Conservation (phyloP, 2,329 filamentous ascomycete species). For the Microsporum ferrugineum region DNA sequence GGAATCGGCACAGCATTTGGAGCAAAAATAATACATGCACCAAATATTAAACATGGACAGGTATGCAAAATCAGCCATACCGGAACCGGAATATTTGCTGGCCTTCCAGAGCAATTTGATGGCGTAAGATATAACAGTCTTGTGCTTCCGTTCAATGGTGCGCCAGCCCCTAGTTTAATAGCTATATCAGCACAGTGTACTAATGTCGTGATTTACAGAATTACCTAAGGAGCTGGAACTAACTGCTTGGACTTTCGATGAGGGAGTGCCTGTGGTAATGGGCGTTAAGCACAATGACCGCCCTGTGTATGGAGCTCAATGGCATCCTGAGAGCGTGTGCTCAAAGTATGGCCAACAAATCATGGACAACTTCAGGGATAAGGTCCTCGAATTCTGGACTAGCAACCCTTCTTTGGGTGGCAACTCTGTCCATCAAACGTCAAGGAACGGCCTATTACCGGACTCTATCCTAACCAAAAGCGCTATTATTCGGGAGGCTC, state of each 20-base stretch:
- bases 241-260: slow-evolving; percentile 13
- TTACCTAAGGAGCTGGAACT: slow-evolving; percentile 9
- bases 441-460: slow-evolving; percentile 6
- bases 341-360: slow-evolving; percentile 12
- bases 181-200: not conserved
- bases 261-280: slow-evolving; percentile 11
- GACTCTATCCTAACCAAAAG: slow-evolving; percentile 7
- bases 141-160: slow-evolving; percentile 10
- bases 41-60: slow-evolving; percentile 72
- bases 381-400: slow-evolving; percentile 8
- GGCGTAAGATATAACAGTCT: slow-evolving; percentile 14
- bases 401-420: not conserved
- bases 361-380: slow-evolving; percentile 11
- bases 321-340: slow-evolving; percentile 14
- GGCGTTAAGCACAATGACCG: slow-evolving; percentile 11
- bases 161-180: not conserved
- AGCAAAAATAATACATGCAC: slow-evolving; percentile 52
- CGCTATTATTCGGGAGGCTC: slow-evolving; percentile 8
- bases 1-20: slow-evolving; percentile 61
- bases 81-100: slow-evolving; percentile 53
- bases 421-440: not conserved
- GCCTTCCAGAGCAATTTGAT: slow-evolving; percentile 31
- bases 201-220: slow-evolving; percentile 2
- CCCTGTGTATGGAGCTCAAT: slow-evolving; percentile 12
- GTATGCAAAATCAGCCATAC: slow-evolving; percentile 55